These are phyloP conservation scores for Pyrus hybrid DNA, from an alignment of 331 rosid genomes.

Conservation along the genomic window DNA sequence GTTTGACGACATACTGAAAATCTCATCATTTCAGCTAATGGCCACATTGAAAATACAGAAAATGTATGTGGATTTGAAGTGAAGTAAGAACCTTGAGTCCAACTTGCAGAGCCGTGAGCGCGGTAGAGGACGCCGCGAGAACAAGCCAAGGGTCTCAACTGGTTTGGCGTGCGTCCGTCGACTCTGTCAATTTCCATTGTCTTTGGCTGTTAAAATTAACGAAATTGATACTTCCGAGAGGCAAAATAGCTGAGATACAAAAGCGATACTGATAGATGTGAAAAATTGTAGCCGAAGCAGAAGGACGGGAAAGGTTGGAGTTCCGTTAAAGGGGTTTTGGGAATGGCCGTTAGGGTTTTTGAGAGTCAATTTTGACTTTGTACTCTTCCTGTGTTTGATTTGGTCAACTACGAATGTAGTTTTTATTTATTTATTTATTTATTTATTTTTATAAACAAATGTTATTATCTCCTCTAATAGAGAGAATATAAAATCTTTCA, in stretches of 20 bases:
- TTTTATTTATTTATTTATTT: too few relatives aligned
- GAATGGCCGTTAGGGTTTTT: neutral
- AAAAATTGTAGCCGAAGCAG: neutral
- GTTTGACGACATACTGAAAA: neutral
- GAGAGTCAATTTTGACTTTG: neutral
- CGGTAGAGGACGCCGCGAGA: slow-evolving; percentile 64
- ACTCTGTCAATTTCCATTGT: slow-evolving; percentile 53
- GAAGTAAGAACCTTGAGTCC: slow-evolving; percentile 58
- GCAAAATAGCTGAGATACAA: neutral
- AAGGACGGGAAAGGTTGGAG: too few relatives aligned
- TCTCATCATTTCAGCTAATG: neutral
- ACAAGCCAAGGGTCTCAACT: slow-evolving; percentile 70
- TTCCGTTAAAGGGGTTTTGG: neutral
- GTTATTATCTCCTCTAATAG: too few relatives aligned
- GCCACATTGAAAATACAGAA: neutral
- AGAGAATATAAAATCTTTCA: too few relatives aligned
- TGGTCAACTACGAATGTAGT: too few relatives aligned
- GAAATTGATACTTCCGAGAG: neutral
- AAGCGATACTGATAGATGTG: neutral
- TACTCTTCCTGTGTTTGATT: too few relatives aligned
- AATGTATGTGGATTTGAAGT: neutral
- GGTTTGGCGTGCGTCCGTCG: slow-evolving; percentile 68
- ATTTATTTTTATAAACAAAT: too few relatives aligned
- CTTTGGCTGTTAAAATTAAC: neutral
- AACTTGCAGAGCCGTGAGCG: slow-evolving; percentile 87